These are phyloP conservation scores for Neonectria faginata DNA, from an alignment of 2,329 filamentous ascomycete species.

Conservation along the genomic window DNA sequence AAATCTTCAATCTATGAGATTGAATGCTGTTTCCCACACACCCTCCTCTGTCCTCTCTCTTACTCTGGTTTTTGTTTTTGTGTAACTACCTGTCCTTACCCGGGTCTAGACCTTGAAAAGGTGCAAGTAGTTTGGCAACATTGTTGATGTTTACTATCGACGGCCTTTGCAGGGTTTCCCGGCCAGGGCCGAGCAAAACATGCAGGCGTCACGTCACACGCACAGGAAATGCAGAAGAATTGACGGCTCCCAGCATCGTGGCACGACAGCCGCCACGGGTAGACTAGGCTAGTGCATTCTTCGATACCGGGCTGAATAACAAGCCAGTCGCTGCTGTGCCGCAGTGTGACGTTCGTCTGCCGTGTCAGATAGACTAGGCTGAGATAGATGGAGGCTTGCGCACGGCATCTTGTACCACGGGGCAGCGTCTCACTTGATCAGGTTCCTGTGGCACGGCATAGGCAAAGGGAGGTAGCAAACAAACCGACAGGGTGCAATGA, in stretches of 20 bases:
- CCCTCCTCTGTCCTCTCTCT: neutral
- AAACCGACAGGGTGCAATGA: neutral
- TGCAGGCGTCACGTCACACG: constrained; percentile 9
- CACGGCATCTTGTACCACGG: constrained; percentile 9
- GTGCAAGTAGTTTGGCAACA: neutral
- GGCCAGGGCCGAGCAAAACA: neutral
- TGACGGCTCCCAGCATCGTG: neutral
- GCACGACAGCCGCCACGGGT: neutral
- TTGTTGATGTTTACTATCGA: neutral
- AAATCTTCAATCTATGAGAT: neutral
- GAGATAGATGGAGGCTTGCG: constrained; percentile 1
- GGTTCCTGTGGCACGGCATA: neutral
- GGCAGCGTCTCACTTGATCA: neutral
- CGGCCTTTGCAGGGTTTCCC: constrained; percentile 7
- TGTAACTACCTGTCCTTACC: neutral
- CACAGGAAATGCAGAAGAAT: neutral
- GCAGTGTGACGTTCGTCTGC: neutral
- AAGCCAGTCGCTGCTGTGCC: neutral
- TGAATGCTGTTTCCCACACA: neutral
- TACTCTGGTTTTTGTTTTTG: neutral
- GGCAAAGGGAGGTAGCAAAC: neutral
- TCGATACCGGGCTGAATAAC: neutral
- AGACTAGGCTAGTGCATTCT: neutral
- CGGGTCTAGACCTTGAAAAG: neutral
- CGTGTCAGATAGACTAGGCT: constrained; percentile 1